Evolutionary conservation across 2,329 filamentous ascomycete species (phyloP), one percentile per base, ranked within the genome.

Genomic region (Cyphellophora europaea): DNA sequence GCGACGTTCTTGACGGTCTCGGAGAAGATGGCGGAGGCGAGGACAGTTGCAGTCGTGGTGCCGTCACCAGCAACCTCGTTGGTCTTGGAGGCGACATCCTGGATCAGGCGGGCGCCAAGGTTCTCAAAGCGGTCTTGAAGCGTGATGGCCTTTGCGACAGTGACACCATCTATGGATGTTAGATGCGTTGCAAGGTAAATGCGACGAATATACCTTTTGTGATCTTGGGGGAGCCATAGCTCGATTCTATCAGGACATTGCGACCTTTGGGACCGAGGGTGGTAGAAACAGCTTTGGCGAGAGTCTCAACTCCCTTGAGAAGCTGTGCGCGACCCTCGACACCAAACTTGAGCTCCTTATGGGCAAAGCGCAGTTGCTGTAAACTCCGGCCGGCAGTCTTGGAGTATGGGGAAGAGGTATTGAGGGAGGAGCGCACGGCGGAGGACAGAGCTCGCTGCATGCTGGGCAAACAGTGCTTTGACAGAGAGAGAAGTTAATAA

Each of bases 1-100:
- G 91, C 91, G 48, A 98, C 91, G 63, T 98, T 98, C 82, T 98
- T 98, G 62, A 96, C 91, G 36, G 89, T 96, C 76, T 98, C 91
- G 65, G 91, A 93, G 77, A 98, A 98, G 69, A 98, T 98, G 62
- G 88, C 84, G 53, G 87, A 85, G 53, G 87, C 91, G 50, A 98
- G 85, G 50, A 96, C 91, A 47, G 91, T 98, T 48, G 91, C 91
- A 49, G 88, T 94, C 49, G 91, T 98, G 54, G 91, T 98, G 67
- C 91, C 91, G 63, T 98, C 91, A 81, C 91, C 91, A 50, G 91
- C 91, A 52, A 87, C 80, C 71, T 98, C 91, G 73, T 98, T 98
- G 59, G 91, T 98, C 80, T 98, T 98, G 58, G 85, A 91, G 55
- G 91, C 91, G 51, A 98, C 91, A 65, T 98, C 91, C 69, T 96